Evolutionary conservation across 192 early-diverging fungal genomes (phyloP).

Genomic region (Coemansia sp.): DNA sequence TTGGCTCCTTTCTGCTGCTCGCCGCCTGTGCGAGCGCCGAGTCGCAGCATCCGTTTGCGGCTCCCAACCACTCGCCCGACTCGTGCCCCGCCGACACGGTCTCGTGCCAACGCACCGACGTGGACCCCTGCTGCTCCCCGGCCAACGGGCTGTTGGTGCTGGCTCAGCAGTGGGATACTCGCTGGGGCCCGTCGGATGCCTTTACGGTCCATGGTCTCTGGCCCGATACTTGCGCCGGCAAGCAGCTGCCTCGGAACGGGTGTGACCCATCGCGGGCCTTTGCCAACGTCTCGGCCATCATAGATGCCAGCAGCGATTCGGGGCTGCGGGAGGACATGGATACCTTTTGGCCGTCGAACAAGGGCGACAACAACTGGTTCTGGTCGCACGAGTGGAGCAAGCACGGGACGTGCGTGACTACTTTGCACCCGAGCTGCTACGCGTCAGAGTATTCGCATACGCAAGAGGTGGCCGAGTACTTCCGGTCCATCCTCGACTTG

Average conservation of each 20-base stretch:
- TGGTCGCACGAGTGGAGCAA: slow-evolving; percentile 79
- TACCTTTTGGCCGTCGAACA: slow-evolving; percentile 63
- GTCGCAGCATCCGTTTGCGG: too few relatives aligned
- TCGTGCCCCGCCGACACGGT: slow-evolving; percentile 40
- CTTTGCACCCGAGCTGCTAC: slow-evolving; percentile 59
- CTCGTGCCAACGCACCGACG: slow-evolving; percentile 25
- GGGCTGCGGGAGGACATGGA: slow-evolving; percentile 49
- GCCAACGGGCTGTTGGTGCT: slow-evolving; percentile 41
- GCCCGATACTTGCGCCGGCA: slow-evolving; percentile 63
- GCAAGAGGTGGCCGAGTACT: slow-evolving; percentile 58
- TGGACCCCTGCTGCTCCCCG: slow-evolving; percentile 48
- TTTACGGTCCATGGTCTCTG: slow-evolving; percentile 78
- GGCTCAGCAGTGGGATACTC: slow-evolving; percentile 54
- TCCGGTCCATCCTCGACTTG: slow-evolving; percentile 51
- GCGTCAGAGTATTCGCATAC: slow-evolving; percentile 28
- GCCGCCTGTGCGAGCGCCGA: too few relatives aligned
- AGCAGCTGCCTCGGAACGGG: slow-evolving; percentile 42
- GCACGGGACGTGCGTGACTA: slow-evolving; percentile 73
- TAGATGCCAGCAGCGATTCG: slow-evolving; percentile 29
- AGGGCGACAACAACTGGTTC: slow-evolving; percentile 71
- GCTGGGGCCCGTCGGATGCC: slow-evolving; percentile 52
- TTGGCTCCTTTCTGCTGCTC: too few relatives aligned
- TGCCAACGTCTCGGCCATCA: slow-evolving; percentile 51
- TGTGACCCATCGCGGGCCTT: slow-evolving; percentile 61
- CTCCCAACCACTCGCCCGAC: too few relatives aligned